Base-by-base conservation (phyloP, 345 rosid genomes). In the Geranium brycei region DNA sequence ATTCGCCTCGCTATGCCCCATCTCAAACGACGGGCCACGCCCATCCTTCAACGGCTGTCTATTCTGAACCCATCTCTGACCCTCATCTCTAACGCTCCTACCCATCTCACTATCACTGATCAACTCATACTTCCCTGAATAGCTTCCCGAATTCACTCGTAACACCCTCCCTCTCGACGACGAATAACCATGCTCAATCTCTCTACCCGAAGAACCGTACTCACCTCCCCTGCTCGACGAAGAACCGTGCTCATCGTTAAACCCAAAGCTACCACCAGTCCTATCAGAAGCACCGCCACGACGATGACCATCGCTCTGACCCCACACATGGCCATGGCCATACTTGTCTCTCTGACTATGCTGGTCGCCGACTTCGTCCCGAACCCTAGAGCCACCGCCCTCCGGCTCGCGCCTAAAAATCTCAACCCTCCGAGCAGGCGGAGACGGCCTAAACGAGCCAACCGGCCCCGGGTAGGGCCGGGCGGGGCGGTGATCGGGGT, bases 331-430 rank as follows among this genome's bases (percentile, higher is more conserved):
- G 41, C 41, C 79, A 61, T 80, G 53, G 41, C 41, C 86, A 23
- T 58, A 73, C 58, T 79, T 75, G 69, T 12, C 73, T 60, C 56
- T 71, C 53, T 62, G 58, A 56, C 70, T 79, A 62, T 61, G 77
- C 65, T 69, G 80, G 55, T 15, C 61, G 3, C 23, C 59, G 14
- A 67, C 62, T 51, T 80, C 83, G 69, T 71, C 85, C 31, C 81
- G 70, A 71, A 80, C 62, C 85, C 88, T 82, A 75, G 80, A 71
- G 67, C 67, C 68, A 51, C 67, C 68, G 38, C 68, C 59, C 55
- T 77, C 85, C 56, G 78, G 63, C 47, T 70, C 86, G 71, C 69
- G 83, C 80, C 77, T 80, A 56, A 62, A 62, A 63, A 65, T 67
- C 64, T 74, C 77, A 60, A 69, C 68, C 0, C 72, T 31, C 5